phyloP scores from a whole-genome alignment of 768 basidiomycete species.

The Amanita brunnescens region DNA sequence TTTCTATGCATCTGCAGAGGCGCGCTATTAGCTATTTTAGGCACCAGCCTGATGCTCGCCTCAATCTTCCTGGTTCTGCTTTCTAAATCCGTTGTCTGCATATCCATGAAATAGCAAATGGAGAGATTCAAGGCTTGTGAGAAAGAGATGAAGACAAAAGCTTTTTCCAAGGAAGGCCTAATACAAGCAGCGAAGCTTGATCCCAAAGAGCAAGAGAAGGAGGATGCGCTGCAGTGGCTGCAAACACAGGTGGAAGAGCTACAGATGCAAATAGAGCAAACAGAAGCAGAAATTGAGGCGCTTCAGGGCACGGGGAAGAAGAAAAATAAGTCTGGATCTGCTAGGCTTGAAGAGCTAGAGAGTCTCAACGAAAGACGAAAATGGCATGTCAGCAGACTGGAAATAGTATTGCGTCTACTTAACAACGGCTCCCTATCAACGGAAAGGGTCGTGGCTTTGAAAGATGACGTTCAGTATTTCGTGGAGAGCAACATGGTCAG shows the following conservation, averaged over 20 bases:
- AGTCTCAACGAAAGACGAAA: conserved; percentile 84
- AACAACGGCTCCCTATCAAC: conserved; percentile 86
- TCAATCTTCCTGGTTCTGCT: conserved; percentile 11
- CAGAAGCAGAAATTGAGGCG: conserved; percentile 91
- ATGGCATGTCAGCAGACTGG: conserved; percentile 91
- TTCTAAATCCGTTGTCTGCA: conserved; percentile 11
- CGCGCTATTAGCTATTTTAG: not conserved
- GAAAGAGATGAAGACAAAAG: conserved; percentile 99
- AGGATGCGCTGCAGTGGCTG: conserved; percentile 83
- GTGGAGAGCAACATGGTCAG: conserved; percentile 92
- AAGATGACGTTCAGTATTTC: conserved; percentile 95
- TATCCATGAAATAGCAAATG: conserved; percentile 76
- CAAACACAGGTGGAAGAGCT: conserved; percentile 86
- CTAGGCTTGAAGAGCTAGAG: conserved; percentile 80
- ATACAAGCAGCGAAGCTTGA: conserved; percentile 91
- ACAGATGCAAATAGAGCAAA: conserved; percentile 83
- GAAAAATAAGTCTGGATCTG: conserved; percentile 66
- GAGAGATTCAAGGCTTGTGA: conserved; percentile 99
- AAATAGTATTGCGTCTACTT: conserved; percentile 85
- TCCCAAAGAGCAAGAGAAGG: conserved; percentile 95
- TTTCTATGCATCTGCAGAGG: not conserved
- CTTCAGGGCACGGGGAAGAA: conserved; percentile 79
- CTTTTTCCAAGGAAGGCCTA: conserved; percentile 97
- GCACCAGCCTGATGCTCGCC: conserved; percentile 9
- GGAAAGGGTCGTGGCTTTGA: conserved; percentile 73